These are phyloP conservation scores for Clonostachys solani DNA, from an alignment of 2,329 filamentous ascomycete species.

Conservation along the genomic window DNA sequence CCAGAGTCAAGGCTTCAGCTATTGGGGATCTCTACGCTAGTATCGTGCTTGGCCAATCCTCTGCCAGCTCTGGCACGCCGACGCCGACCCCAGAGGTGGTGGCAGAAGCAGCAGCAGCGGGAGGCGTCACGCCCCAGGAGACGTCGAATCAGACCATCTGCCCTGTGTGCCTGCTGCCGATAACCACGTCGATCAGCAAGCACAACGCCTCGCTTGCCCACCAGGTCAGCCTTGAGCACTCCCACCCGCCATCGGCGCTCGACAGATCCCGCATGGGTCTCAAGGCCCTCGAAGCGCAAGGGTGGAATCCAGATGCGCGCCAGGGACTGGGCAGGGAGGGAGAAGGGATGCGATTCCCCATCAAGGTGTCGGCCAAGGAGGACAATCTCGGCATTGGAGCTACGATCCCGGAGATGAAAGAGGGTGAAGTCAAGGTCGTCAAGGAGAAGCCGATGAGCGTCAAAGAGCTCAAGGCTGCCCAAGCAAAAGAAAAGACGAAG, in stretches of 20 bases:
- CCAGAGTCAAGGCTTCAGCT: conserved; percentile 15
- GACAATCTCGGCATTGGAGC: conserved; percentile 72
- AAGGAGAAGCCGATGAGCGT: conserved; percentile 56
- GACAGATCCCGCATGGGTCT: conserved; percentile 69
- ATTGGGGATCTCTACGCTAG: conserved; percentile 61
- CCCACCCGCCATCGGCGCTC: conserved; percentile 67
- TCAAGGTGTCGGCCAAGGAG: conserved; percentile 69
- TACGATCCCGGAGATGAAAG: conserved; percentile 33
- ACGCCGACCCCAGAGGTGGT: background rate
- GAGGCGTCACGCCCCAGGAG: conserved; percentile 3
- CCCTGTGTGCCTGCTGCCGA: conserved; percentile 26
- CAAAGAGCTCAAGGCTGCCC: conserved; percentile 62
- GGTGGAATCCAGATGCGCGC: conserved; percentile 72
- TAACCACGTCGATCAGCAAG: conserved; percentile 20
- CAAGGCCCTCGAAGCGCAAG: conserved; percentile 59
- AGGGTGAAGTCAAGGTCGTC: conserved; percentile 33
- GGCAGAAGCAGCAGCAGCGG: background rate
- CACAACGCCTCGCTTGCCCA: conserved; percentile 66
- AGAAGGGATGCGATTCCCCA: conserved; percentile 70
- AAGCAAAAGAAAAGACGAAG: conserved; percentile 56
- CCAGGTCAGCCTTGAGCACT: conserved; percentile 65
- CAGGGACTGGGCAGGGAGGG: conserved; percentile 67
- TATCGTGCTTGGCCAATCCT: conserved; percentile 49
- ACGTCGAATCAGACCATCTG: conserved; percentile 14
- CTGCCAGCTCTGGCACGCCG: conserved; percentile 6